Evolutionary conservation across 106 monocot genomes (phyloP).

Genomic region (Acanthochlamys bracteata): DNA sequence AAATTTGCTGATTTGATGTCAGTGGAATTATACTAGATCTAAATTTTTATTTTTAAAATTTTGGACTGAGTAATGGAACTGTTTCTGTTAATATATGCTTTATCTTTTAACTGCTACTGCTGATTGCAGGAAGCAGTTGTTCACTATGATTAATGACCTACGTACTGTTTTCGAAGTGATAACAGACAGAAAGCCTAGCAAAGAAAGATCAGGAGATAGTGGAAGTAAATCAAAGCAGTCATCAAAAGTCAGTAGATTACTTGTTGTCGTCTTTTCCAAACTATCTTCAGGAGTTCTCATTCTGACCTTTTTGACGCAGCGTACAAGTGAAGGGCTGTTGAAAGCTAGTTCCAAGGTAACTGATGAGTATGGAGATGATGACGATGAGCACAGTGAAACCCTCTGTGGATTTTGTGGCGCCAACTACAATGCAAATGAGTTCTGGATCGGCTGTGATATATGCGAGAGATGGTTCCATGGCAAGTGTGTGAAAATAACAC

Average conservation of each 20-base stretch:
- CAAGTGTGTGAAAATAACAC: slow-evolving; percentile 54
- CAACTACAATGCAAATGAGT: slow-evolving; percentile 40
- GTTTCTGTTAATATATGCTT: too few species aligned
- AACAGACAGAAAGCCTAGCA: slow-evolving; percentile 26
- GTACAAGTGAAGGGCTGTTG: slow-evolving; percentile 30
- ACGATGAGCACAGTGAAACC: slow-evolving; percentile 47
- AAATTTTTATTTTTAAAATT: too few species aligned
- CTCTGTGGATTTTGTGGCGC: slow-evolving; percentile 44
- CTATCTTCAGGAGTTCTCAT: not conserved
- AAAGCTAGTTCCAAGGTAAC: slow-evolving; percentile 30
- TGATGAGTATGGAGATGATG: slow-evolving; percentile 32
- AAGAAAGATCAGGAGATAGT: slow-evolving; percentile 29
- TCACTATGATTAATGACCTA: slow-evolving; percentile 37
- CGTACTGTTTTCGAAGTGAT: slow-evolving; percentile 46
- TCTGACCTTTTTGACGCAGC: slow-evolving; percentile 3
- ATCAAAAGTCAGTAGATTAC: slow-evolving; percentile 10
- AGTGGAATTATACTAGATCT: too few species aligned
- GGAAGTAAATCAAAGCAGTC: slow-evolving; percentile 33
- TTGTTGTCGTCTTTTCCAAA: not conserved
- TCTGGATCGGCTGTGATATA: slow-evolving; percentile 52
- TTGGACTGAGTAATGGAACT: too few species aligned
- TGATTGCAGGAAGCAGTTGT: slow-evolving; percentile 33
- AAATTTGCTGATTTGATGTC: too few species aligned
- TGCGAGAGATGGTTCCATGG: slow-evolving; percentile 61
- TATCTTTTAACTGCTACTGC: not conserved